Base-by-base conservation (phyloP, 78 protist genomes). In the Anaeramoeba flamelloides region DNA sequence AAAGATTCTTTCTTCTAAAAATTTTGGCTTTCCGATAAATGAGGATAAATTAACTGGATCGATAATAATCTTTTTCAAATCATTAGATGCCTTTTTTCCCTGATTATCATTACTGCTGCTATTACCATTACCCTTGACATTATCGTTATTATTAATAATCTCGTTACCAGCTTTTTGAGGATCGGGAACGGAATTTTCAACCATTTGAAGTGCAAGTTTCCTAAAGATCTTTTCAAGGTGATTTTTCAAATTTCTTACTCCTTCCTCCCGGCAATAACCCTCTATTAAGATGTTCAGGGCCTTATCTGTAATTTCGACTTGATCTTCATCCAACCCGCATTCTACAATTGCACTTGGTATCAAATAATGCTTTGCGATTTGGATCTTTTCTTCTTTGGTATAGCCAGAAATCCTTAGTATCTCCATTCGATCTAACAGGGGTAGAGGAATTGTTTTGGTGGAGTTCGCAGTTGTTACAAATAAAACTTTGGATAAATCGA, bases 201-300 rank as follows among this genome's bases (percentile, higher is more conserved):
- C 69, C 8, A 91, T 77, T 80, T 87, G 84, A 65, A 82, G 83
- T 3, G 98, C 98, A 0, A 84, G 75, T 84, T 93, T 94, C 76
- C 96, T 83, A 78, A 80, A 84, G 2, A 93, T 88, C 82, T 82
- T 79, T 78, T 93, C 94, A 0, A 92, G 82, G 36, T 85, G 87
- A 84, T 92, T 90, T 80, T 91, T 87, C 22, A 94, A 84, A 12
- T 86, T 81, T 33, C 98, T 81, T 1, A 92, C 96, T 41, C 98
- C 98, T 0, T 88, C 74, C 82, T 94, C 98, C 33, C 96, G 78
- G 86, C 95, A 93, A 84, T 92, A 92, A 41, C 39, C 30, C n/a
- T 64, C 38, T 38, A 89, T 86, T 8, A 92, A 83, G 31, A 38
- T 3, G 2, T 41, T 64, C 2, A 90, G 34, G 4, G 92, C 90